Evolutionary conservation across 2,329 filamentous ascomycete species (phyloP), one percentile per base, ranked within the genome.

Genomic region (Pseudogymnoascus sp.): DNA sequence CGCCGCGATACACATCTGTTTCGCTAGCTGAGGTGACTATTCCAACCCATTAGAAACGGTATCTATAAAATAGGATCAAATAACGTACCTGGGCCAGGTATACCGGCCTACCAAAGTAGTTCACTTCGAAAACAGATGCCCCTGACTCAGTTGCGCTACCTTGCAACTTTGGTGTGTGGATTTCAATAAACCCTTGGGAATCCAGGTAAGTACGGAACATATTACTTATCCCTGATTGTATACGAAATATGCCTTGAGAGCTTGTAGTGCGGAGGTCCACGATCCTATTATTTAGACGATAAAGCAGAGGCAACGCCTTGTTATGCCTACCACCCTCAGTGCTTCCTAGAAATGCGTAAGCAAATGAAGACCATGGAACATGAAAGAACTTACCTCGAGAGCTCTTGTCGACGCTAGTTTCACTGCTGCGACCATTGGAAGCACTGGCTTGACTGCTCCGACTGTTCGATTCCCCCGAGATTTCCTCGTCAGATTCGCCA

Each of bases 81-180:
- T 30, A 18, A 54, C 43, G 30, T 33, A 54, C 43, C 43, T 97
- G 92, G 0, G 92, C 92, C 12, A 97, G 77, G 78, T 94, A 97
- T 2, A 92, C 92, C 18, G 84, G 84, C 59, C 92, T 86, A 30
- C 86, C 89, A 76, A 97, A 97, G 76, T 97, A 97, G 70, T 94
- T 89, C 57, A 96, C 85, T 72, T 90, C 86, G 79, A 97, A 97
- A 4, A 97, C 92, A 65, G 90, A 91, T 12, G 92, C 87, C 54
- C 92, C 92, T 54, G 90, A 96, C 74, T 97, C 92, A 0, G 92
- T 96, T 1, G 92, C 92, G 11, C 89, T 87, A 1, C 90, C 90
- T 77, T 96, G 91, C 43, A 97, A 79, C 76, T 96, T 97, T 2
- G 92, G 92, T 0, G 91, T 96, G 72, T 96, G 91, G 63, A 97